phyloP scores from a whole-genome alignment of 208 protist species.

The Tritrichomonas foetus region DNA sequence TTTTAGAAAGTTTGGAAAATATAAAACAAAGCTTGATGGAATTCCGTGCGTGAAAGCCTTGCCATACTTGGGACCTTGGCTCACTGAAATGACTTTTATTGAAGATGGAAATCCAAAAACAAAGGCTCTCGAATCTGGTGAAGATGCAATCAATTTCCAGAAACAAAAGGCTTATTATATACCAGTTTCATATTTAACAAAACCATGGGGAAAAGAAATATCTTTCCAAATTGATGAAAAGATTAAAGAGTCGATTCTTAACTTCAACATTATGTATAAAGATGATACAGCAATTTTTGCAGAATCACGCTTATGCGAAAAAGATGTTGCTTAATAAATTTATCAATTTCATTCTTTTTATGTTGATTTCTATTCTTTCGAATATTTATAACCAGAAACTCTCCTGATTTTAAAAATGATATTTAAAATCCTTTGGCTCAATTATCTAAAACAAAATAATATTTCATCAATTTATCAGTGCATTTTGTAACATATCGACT shows the following conservation, averaged over 20 bases:
- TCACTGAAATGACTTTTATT: conserved; percentile 25
- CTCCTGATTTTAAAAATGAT: no score
- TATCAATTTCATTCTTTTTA: no score
- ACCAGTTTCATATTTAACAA: background rate
- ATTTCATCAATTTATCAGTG: no score
- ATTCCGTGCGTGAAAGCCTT: background rate
- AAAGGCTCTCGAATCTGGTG: background rate
- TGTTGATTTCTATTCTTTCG: no score
- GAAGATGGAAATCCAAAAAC: background rate
- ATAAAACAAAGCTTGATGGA: background rate
- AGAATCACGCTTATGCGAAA: no score
- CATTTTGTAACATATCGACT: no score
- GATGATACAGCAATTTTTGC: no score
- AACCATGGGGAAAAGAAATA: background rate
- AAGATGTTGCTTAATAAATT: no score
- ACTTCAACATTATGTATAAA: no score
- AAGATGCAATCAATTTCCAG: background rate
- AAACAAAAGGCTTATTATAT: background rate
- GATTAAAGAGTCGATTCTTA: background rate
- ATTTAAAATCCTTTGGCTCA: no score
- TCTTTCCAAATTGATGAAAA: background rate
- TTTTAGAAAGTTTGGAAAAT: background rate
- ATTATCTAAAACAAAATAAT: no score
- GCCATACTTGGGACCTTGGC: background rate
- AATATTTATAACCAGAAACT: no score